Evolutionary conservation across 164 flowering plant genomes (phyloP).

Genomic region (Magnolia officinalis): DNA sequence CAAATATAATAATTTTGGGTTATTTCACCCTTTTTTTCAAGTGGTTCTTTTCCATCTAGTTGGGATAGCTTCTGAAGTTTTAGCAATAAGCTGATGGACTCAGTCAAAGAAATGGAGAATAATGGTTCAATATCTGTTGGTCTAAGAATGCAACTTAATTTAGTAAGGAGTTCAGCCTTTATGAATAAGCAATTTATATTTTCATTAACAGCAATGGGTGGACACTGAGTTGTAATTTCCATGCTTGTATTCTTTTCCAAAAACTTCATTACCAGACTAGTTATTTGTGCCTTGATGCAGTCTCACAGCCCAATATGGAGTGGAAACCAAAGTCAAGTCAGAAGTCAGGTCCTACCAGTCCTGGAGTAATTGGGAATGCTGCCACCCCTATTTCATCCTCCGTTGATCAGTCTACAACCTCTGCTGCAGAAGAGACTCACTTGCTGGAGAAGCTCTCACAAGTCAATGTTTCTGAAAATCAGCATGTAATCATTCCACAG

Average conservation of each 20-base stretch:
- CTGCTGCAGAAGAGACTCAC: constrained; percentile 34
- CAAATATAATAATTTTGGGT: no score
- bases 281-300: constrained; percentile 29
- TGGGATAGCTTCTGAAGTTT: no score
- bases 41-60: no score
- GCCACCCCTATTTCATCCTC: constrained; percentile 39
- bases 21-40: no score
- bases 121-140: neutral
- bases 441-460: constrained; percentile 54
- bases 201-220: neutral
- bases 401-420: constrained; percentile 33
- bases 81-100: neutral
- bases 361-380: constrained; percentile 55
- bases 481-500: constrained; percentile 84
- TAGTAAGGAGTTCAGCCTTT: neutral
- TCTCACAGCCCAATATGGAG: constrained; percentile 57
- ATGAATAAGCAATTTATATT: neutral
- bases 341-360: constrained; percentile 35
- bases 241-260: neutral
- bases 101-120: neutral
- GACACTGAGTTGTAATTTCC: neutral
- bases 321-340: constrained; percentile 92
- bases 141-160: neutral
- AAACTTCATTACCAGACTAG: neutral
- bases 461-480: constrained; percentile 43